Percentiles rank a stretch among this genome's conserved stretches.
phyloP scores from a whole-genome alignment of 805 yeast genomes.

The Cyberlindnera lachancei region DNA sequence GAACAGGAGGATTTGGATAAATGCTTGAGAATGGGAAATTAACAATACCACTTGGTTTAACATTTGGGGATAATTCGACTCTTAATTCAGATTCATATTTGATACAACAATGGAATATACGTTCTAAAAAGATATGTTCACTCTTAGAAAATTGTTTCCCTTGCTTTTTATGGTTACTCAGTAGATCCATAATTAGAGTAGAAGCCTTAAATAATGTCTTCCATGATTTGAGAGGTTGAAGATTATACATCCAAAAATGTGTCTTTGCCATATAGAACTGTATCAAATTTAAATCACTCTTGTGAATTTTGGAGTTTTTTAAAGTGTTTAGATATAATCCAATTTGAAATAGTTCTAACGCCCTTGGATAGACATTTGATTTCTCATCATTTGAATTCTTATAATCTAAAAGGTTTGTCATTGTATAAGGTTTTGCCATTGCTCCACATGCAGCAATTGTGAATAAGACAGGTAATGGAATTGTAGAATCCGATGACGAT shows the following conservation, averaged over 20 bases:
- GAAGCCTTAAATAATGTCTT: constrained; percentile 14
- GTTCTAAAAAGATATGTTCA: constrained; percentile 13
- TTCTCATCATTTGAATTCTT: constrained; percentile 11
- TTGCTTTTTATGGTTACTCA: constrained; percentile 16
- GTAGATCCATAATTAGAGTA: constrained; percentile 13
- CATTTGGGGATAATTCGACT: constrained; percentile 20
- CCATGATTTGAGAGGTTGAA: constrained; percentile 21
- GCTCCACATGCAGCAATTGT: constrained; percentile 11
- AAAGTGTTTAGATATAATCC: constrained; percentile 9
- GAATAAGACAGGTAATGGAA: constrained; percentile 12
- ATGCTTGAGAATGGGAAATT: constrained; percentile 18
- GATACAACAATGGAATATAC: constrained; percentile 19
- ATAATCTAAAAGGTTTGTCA: constrained; percentile 8
- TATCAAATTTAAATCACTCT: constrained; percentile 11
- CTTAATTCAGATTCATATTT: constrained; percentile 20
- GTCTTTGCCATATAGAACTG: constrained; percentile 13
- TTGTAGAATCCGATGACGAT: constrained; percentile 5
- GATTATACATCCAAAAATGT: constrained; percentile 18
- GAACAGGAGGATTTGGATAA: constrained; percentile 19
- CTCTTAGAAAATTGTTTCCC: constrained; percentile 12
- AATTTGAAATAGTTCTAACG: constrained; percentile 9
- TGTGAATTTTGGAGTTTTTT: constrained; percentile 9
- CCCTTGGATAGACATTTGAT: constrained; percentile 1
- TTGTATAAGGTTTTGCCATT: constrained; percentile 14
- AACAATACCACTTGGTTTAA: constrained; percentile 20